Base-by-base conservation (phyloP, 768 basidiomycete genomes). In the Lactifluus piperatus region DNA sequence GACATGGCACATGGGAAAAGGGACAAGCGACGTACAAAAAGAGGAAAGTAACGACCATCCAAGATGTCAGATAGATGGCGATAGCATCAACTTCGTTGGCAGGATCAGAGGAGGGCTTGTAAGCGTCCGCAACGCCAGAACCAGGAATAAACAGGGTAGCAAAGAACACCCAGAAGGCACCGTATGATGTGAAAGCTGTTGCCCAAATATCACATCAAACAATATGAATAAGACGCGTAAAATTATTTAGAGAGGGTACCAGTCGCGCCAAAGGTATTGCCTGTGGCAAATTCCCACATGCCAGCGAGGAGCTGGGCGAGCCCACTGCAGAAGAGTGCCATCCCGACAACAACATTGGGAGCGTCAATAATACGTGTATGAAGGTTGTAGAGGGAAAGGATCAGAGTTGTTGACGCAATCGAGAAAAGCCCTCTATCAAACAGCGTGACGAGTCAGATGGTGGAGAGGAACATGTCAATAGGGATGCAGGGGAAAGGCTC, bases 101-200 rank as follows among this genome's bases (percentile, higher is more conserved):
- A 1, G 62, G 46, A 11, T 48, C 53, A 8, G 36, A 20, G 0
- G 67, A 62, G 0, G 62, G 51, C 0, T 64, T 50, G 66, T 84
- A 92, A 0, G 89, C 80, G 0, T 75, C 68, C 5, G 64, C 11
- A 47, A 92, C 77, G 14, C 89, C 89, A 4, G 79, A 79, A 27
- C 79, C 77, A 2, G 91, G 91, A 48, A 90, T 78, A 67, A 86
- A 71, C 65, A 94, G 83, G 0, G 80, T 75, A 4, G 82, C 88
- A 50, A 82, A 93, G 5, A 89, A 90, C 74, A 93, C 75, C 91
- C 91, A 94, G 77, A 93, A 94, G 2, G 84, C 87, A 24, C 91
- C 91, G 61, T 87, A 94, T 1, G 85, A 86, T 0, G 82, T 76
- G 77, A 92, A 93, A 0, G 89, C 90, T 86, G 62, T 27, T 18